Percentiles rank a stretch among this genome's conserved stretches.
These are phyloP conservation scores for Colletotrichum lupini DNA, from an alignment of 2,329 filamentous ascomycete genomes.

Conservation along the genomic window DNA sequence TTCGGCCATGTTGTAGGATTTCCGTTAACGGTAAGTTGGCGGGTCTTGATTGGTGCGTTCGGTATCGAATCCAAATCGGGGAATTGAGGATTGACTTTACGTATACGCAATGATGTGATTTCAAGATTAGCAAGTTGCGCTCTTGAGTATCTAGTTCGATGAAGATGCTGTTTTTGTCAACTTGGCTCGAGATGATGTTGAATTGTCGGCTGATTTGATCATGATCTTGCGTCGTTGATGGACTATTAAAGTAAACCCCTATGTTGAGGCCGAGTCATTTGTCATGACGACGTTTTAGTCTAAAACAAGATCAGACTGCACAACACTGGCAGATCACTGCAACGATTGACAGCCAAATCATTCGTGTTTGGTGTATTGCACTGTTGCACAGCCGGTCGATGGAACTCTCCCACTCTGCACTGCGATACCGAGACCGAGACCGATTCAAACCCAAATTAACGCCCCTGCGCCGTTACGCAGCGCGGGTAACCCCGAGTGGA, in stretches of 20 bases:
- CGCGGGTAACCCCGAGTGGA: constrained; percentile 22
- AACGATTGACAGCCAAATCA: neutral
- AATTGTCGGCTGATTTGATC: neutral
- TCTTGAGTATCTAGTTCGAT: neutral
- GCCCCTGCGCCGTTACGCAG: constrained; percentile 6
- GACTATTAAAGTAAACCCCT: constrained; percentile 11
- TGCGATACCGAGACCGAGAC: constrained; percentile 29
- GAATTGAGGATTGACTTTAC: neutral
- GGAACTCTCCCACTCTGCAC: neutral
- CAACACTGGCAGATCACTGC: neutral
- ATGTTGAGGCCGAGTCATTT: constrained; percentile 16
- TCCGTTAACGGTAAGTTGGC: no score
- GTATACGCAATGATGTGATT: neutral
- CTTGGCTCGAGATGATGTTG: neutral
- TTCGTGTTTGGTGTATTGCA: constrained; percentile 5
- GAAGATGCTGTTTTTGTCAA: neutral
- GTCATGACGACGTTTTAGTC: constrained; percentile 9
- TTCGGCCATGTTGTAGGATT: constrained; percentile 3
- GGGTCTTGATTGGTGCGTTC: neutral
- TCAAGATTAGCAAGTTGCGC: neutral
- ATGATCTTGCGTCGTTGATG: neutral
- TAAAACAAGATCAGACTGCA: constrained; percentile 16
- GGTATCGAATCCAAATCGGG: neutral
- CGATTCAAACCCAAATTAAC: neutral
- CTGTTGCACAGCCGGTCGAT: constrained; percentile 11